These are phyloP conservation scores for Lumnitzera racemosa DNA, from an alignment of 345 rosid genomes.

Conservation along the genomic window DNA sequence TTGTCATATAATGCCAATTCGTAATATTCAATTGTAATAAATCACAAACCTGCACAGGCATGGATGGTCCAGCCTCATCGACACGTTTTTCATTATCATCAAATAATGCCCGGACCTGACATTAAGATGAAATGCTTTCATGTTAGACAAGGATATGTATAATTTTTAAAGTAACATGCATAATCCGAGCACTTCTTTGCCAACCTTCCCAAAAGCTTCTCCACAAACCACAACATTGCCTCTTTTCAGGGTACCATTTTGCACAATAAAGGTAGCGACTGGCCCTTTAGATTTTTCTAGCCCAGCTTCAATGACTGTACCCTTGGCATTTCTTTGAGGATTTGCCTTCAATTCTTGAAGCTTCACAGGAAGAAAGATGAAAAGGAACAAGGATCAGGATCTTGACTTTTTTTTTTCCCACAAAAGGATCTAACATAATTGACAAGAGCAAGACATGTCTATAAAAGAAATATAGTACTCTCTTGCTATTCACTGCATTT, in stretches of 20 bases:
- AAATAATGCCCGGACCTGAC: constrained; percentile 87
- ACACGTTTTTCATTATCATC: constrained; percentile 72
- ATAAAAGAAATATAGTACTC: too few species aligned
- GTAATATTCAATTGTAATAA: background rate
- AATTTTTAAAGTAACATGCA: constrained; percentile 5
- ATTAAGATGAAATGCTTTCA: constrained; percentile 3
- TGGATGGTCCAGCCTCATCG: constrained; percentile 91
- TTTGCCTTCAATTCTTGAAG: constrained; percentile 97
- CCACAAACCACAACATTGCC: constrained; percentile 95
- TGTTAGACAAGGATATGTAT: background rate
- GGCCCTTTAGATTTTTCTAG: constrained; percentile 93
- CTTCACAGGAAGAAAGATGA: constrained; percentile 37
- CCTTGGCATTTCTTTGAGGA: constrained; percentile 93
- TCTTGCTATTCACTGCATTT: too few species aligned
- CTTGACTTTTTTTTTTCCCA: background rate
- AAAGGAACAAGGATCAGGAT: constrained; percentile 18
- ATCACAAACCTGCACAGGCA: constrained; percentile 76
- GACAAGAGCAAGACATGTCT: too few species aligned
- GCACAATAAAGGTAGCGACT: constrained; percentile 83
- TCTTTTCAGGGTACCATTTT: constrained; percentile 86
- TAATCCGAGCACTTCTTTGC: constrained; percentile 13
- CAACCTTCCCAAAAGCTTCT: constrained; percentile 95
- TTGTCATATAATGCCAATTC: too few species aligned
- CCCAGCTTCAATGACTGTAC: constrained; percentile 90
- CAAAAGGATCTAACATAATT: too few species aligned